A percentile compares a stretch with the other conserved stretches of the same genome.
Conservation (phyloP, 768 basidiomycete species). For the Boletus coccyginus region DNA sequence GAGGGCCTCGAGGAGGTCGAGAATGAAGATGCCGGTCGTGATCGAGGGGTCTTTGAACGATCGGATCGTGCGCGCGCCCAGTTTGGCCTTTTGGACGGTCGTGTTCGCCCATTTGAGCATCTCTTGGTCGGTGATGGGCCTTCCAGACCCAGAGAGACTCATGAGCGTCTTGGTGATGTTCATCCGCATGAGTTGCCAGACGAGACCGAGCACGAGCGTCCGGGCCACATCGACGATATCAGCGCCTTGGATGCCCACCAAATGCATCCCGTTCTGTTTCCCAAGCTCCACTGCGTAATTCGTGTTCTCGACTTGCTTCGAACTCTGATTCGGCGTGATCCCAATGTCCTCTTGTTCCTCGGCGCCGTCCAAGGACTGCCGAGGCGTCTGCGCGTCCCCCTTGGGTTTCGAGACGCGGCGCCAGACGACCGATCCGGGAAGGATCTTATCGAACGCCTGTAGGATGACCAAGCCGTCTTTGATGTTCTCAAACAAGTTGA, state of each 20-base stretch:
- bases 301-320: conserved; percentile 98
- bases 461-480: conserved; percentile 89
- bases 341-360: conserved; percentile 81
- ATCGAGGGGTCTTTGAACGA: conserved; percentile 94
- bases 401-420: conserved; percentile 94
- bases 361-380: conserved; percentile 32
- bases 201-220: conserved; percentile 91
- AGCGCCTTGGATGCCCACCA: conserved; percentile 96
- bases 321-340: conserved; percentile 82
- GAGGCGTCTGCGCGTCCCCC: conserved; percentile 41
- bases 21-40: conserved; percentile 88
- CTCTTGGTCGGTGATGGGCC: conserved; percentile 86
- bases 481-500: conserved; percentile 95
- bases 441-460: conserved; percentile 95
- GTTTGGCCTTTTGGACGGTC: conserved; percentile 72
- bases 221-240: conserved; percentile 94
- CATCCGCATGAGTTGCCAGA: conserved; percentile 98
- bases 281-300: conserved; percentile 95
- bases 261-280: conserved; percentile 88
- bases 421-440: conserved; percentile 93
- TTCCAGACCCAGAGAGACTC: conserved; percentile 65
- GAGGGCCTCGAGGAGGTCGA: conserved; percentile 88
- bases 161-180: conserved; percentile 90
- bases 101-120: conserved; percentile 97
- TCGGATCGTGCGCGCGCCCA: conserved; percentile 60